Evolutionary conservation across 2,329 filamentous ascomycete genomes (phyloP), one percentile per base, ranked within the genome.

Genomic region (Fusarium liriodendri): DNA sequence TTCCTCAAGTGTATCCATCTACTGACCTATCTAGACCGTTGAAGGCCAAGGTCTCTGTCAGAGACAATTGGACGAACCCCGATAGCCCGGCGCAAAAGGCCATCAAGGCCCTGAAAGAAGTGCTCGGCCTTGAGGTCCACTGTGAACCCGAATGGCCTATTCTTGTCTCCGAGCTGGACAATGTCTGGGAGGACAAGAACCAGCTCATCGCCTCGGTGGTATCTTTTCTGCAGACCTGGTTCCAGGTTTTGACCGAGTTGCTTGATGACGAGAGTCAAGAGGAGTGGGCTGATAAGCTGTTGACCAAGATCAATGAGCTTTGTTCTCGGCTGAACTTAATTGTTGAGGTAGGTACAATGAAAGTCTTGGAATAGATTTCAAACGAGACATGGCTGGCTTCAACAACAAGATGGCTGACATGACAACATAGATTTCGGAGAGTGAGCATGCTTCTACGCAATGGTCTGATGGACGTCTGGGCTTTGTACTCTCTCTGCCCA

Each of bases 71-170:
- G 85, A 78, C 81, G 33, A 82, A 79, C 13, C 64, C 77, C 9
- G 78, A 81, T 32, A 75, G 80, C 5, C 71, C 82, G 2, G 76
- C 82, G 1, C 83, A 84, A 35, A 79, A 71, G 20, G 73, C 83
- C 0, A 77, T 85, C 29, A 73, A 71, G 29, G 69, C 62, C 5
- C 73, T 86, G 18, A 73, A 79, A 20, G 72, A 79, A 1, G 65
- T 80, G 7, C 77, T 88, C 16, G 87, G 87, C 1, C 82, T 84
- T 33, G 67, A 81, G 0, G 77, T 87, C 20, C 71, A 73, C 25
- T 77, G 84, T 40, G 80, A 84, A 8, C 85, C 85, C 1, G 83
- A 87, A 74, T 88, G 86, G 85, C 75, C 77, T 8, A 82, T 85
- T 54, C 79, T 87, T 16, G 74, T 84, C 55, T 78, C 80, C 14